Evolutionary conservation across 257 asterid species (phyloP), one percentile per base, ranked within the genome.

Genomic region (Ligustrum vulgare): DNA sequence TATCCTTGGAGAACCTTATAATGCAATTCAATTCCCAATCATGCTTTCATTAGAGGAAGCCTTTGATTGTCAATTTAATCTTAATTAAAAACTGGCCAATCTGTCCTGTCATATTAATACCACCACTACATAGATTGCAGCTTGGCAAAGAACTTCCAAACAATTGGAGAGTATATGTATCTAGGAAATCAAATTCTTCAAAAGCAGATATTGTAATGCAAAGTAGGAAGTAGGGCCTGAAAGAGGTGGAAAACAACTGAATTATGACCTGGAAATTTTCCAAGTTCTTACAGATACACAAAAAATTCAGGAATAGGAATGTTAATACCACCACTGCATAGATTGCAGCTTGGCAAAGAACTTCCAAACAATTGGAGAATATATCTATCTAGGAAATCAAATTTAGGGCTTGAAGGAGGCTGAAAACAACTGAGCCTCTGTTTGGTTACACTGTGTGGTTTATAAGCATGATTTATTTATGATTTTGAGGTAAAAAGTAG

Each of bases 221-320:
- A 31, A 56, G 64, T 20, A 56, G 28, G 31, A 4, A 56, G 64
- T 8, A 56, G 5, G 28, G 31, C 28, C 11, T 56, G n/a, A 51
- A 20, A 12, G 64, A 56, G 12, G 31, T 13, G 8, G 16, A 60
- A 2, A 11, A 60, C 12, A 60, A 23, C 67, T 3, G 20, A 49
- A 72, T 7, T 33, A 34, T 33, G 5, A 58, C 76, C 35, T 32
- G 34, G 6, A 36, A 36, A 73, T 22, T 16, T 37, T 8, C 23
- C n/a, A 11, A 23, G 31, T 67, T 65, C 70, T 72, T 25, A 36
- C 31, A 2, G 35, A 75, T 67, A 67, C 68, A 33, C 77, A 51
- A 31, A 62, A 41, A n/a, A n/a, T n/a, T n/a, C n/a, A n/a, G n/a
- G n/a, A n/a, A n/a, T n/a, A n/a, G n/a, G n/a, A n/a, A 51, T 51